Base-by-base conservation (phyloP, 495 filamentous ascomycete species). In the Penicillium ochrochloron region DNA sequence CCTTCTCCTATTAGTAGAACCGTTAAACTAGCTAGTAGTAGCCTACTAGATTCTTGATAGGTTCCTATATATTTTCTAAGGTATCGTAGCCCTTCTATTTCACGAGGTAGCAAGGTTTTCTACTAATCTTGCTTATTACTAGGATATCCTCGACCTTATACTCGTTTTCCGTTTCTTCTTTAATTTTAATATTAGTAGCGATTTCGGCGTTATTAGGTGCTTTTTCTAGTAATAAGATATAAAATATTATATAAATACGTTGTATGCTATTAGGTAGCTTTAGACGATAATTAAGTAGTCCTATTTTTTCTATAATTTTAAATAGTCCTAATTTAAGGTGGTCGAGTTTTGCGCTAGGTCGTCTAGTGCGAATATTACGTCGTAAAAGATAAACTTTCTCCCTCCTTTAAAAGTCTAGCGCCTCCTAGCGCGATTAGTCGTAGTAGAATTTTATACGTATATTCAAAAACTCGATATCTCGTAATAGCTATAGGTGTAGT, bases 51-150 rank as follows among this genome's bases (percentile, higher is more conserved):
- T 64, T 52, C 44, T 48, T 19, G 17, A 64, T 64, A 64, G 61
- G 53, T 57, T 63, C 61, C 60, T 27, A 62, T 33, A 25, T 62
- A 34, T 62, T 62, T 57, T 62, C 61, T 25, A 23, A 64, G 55
- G 34, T 64, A 64, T 27, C 2, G 8, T 64, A 64, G 2, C 55
- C 17, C 17, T 59, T 44, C 62, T 25, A 64, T 53, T 64, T 52
- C 6, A 64, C 19, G 15, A 64, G 53, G 14, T 56, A 57, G 37
- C 57, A 21, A 8, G 54, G 56, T 21, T 59, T 42, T 17, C 54
- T 9, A 15, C 50, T 59, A 37, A 57, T 15, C n/a, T 44, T 25
- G 15, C 42, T 53, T 1, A 19, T 37, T 0, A 9, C 34, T 53
- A 64, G 33, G 7, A 64, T 58, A 17, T 35, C 0, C 10, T 54